Base-by-base conservation (phyloP, 306 rosid species). In the Cucurbita ficifolia region DNA sequence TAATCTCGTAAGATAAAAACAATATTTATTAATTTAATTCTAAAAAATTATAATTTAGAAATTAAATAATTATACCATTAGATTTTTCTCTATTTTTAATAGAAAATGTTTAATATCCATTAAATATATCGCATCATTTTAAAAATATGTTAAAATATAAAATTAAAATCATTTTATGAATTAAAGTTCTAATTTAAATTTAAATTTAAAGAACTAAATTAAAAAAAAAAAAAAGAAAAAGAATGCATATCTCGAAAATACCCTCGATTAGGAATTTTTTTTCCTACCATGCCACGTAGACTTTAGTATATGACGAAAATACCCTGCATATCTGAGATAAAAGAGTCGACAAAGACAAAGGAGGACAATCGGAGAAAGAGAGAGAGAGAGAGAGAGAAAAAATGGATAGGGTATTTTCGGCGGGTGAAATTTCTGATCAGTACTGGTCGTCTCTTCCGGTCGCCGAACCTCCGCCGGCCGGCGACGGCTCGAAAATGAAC, bases 391-490 rank as follows among this genome's bases (percentile, higher is more conserved):
- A 11, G 70, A 80, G 72, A 75, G 79, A 80, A 55, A 74, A 16
- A 76, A 94, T 94, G 98, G 98, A 94, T 78, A 83, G 89, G 86
- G 86, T 87, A 65, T 89, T 84, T 19, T 91, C 97, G 46, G 83
- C 84, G 69, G 99, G 76, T 18, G 99, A 94, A 77, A 81, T 94
- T 43, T 48, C 92, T 29, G 96, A 91, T 39, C 89, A 85, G 45
- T 79, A 83, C 69, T 86, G 95, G 95, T 71, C 88, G 10, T 53
- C 81, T 6, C n/a, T 72, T 56, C 61, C 81, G 24, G 22, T 79
- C 61, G 36, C 78, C 14, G 70, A 38, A 51, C 58, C 76, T 76
- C 46, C 58, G 24, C 16, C 35, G 33, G 55, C 67, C 45, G 24
- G 9, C 36, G 3, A 7, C 75, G 68, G 13, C 8, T 85, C 87